Evolutionary conservation across 2,329 filamentous ascomycete species (phyloP).

Genomic region (Tolypocladium paradoxum): DNA sequence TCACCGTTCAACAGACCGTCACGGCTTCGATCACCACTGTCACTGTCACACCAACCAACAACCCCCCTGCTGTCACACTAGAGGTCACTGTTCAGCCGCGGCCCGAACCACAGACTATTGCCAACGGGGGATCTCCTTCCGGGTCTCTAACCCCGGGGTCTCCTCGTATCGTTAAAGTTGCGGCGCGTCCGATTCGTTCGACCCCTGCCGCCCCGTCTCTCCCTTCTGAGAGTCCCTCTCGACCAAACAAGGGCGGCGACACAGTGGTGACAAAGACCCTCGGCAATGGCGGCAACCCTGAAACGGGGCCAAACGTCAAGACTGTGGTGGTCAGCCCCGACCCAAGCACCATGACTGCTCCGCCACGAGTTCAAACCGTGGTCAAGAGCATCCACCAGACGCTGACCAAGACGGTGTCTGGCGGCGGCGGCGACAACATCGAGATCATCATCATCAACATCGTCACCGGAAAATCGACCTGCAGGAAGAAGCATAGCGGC

Average conservation of each 20-base stretch:
- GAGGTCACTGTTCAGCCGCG: conserved; percentile 6
- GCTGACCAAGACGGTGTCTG: conserved; percentile 11
- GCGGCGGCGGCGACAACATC: conserved; percentile 14
- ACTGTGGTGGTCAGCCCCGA: background rate
- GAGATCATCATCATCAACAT: conserved; percentile 20
- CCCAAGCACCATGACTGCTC: conserved; percentile 11
- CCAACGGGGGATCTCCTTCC: background rate
- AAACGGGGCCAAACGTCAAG: background rate
- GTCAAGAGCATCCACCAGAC: conserved; percentile 9
- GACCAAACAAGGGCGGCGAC: background rate
- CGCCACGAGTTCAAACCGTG: conserved; percentile 7
- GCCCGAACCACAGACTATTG: conserved; percentile 4
- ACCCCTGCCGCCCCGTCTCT: background rate
- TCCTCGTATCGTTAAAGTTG: background rate
- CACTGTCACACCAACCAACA: conserved; percentile 2
- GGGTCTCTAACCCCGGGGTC: background rate
- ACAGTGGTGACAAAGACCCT: background rate
- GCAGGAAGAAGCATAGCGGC: conserved; percentile 16
- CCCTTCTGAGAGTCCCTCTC: background rate
- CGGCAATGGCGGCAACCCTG: background rate
- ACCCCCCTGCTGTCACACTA: conserved; percentile 1
- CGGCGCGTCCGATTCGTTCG: background rate
- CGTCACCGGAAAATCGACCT: conserved; percentile 17
- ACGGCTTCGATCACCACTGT: conserved; percentile 11
- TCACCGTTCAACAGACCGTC: conserved; percentile 6